These are phyloP conservation scores for Royoungia palumana DNA, from an alignment of 768 basidiomycete genomes.

Conservation along the genomic window DNA sequence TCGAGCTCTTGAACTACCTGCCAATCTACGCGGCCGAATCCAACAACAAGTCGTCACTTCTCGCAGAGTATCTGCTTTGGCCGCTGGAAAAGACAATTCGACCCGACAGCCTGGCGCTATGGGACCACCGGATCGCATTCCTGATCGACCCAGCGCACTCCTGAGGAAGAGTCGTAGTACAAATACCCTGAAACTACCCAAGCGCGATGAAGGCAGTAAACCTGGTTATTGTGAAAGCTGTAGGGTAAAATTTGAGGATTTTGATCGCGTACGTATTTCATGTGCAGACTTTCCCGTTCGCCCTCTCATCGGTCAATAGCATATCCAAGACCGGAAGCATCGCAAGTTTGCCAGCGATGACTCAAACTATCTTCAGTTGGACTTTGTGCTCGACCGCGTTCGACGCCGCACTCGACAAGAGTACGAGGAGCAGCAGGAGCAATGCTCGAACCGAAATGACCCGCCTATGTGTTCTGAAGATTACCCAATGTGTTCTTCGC, in stretches of 20 bases:
- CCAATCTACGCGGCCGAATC: conserved; percentile 51
- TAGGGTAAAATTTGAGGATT: conserved; percentile 84
- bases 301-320: conserved; percentile 44
- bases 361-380: conserved; percentile 76
- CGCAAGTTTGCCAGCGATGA: conserved; percentile 76
- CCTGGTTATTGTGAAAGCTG: conserved; percentile 99
- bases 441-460: conserved; percentile 6
- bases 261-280: conserved; percentile 55
- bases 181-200: conserved; percentile 69
- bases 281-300: background rate
- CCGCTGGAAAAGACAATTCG: conserved; percentile 24
- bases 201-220: conserved; percentile 82
- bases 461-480: conserved; percentile 16
- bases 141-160: conserved; percentile 44
- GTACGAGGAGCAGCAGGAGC: conserved; percentile 26
- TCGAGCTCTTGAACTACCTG: conserved; percentile 49
- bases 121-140: conserved; percentile 66
- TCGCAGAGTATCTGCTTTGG: conserved; percentile 42
- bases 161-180: conserved; percentile 80
- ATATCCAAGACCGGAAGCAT: conserved; percentile 69
- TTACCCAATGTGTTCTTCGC: conserved; percentile 24
- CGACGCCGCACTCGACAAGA: conserved; percentile 38
- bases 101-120: conserved; percentile 40
- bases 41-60: conserved; percentile 68
- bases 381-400: conserved; percentile 67